Base-by-base conservation (phyloP, 768 basidiomycete species). In the Psilocybe tampanensis region DNA sequence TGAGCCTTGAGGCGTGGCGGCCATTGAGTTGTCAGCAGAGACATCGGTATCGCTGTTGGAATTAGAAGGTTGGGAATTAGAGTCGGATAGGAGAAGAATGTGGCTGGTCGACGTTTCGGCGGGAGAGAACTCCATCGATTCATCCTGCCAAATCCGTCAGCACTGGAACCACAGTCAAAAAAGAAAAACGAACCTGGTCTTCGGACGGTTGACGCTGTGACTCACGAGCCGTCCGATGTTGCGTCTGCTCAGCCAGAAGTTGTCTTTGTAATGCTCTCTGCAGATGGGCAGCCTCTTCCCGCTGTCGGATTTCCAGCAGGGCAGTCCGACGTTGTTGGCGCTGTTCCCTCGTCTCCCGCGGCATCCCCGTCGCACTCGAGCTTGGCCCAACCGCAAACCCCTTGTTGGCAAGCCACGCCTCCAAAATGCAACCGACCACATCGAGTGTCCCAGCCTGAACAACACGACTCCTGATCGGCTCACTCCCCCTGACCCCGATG, bases 361-460 rank as follows among this genome's bases (percentile, higher is more conserved):
- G 88, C 58, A 86, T 70, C 1, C 90, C 90, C 2, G 85, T 89
- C 0, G 89, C 90, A 52, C 89, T 86, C 0, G 88, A 78, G 63
- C 87, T 89, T 3, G 94, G 90, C 17, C 88, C 89, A 21, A 95
- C 86, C 0, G 91, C 87, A 67, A 97, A 91, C 0, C 94, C 94
- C 67, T 90, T 90, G 62, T 88, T 86, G 6, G 89, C 89, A 24
- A 97, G 72, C 94, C 95, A 98, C 15, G 92, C 90, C 74, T 96
- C 94, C 19, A 98, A 80, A 21, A 98, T 90, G 60, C 92, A 93
- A 5, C 94, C 94, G 1, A 97, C 95, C 4, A 97, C 92, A 61
- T 95, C 92, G 23, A 98, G 78, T 0, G 94, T 93, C 17, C 96
- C 95, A 0, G 95, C 94, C 72, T 97, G 93, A 4, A 98, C 96